phyloP scores from a whole-genome alignment of 257 asterid species.

The Solanum chaucha region DNA sequence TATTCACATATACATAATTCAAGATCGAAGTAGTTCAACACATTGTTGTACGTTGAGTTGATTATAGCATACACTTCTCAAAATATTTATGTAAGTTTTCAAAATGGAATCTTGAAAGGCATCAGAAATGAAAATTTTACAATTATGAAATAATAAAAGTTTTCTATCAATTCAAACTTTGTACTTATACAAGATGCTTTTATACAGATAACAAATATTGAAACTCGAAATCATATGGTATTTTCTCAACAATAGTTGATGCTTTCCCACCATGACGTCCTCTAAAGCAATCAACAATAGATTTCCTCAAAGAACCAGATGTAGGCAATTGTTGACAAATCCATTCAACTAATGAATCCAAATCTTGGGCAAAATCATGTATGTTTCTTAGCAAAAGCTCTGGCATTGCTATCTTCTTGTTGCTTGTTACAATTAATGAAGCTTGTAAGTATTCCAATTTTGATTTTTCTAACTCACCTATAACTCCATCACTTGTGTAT shows the following conservation, averaged over 20 bases:
- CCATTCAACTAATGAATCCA: constrained; percentile 64
- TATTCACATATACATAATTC: not conserved
- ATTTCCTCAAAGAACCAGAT: constrained; percentile 63
- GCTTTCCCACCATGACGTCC: constrained; percentile 29
- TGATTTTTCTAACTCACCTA: constrained; percentile 56
- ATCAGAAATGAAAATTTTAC: not conserved
- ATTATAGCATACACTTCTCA: not conserved
- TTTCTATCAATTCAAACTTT: not conserved
- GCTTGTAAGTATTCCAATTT: constrained; percentile 76
- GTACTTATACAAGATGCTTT: not conserved
- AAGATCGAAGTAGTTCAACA: not conserved
- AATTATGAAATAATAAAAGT: fast-evolving
- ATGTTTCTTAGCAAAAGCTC: constrained; percentile 64
- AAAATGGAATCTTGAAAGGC: not conserved
- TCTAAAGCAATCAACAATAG: constrained; percentile 57
- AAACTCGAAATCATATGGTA: constrained; percentile 74
- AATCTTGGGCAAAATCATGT: constrained; percentile 48
- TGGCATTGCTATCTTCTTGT: constrained; percentile 50
- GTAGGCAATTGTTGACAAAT: constrained; percentile 70
- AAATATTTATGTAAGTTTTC: not conserved
- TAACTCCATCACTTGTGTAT: constrained; percentile 73
- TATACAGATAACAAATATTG: constrained; percentile 47
- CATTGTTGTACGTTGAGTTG: too few species aligned
- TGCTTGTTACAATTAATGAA: constrained; percentile 53
- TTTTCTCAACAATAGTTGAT: constrained; percentile 49